Conservation (phyloP, 2,329 filamentous ascomycete genomes). For the Biscogniauxia mediterranea region DNA sequence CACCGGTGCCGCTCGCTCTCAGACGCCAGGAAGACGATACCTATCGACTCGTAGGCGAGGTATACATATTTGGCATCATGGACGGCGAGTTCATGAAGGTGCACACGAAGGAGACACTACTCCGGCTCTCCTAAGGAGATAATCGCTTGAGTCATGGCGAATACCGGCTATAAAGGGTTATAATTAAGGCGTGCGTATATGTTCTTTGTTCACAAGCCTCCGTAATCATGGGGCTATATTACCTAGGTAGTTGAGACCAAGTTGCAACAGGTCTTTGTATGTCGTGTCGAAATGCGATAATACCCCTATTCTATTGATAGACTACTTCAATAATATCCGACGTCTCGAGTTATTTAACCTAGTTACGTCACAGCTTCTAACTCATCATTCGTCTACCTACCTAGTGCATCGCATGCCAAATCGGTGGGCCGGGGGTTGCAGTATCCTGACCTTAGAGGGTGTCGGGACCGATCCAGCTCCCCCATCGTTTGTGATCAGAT, state of each 20-base stretch:
- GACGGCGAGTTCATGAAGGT: conserved; percentile 26
- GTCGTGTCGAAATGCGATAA: background rate
- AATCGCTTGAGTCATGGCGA: background rate
- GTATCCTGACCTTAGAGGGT: too few relatives aligned
- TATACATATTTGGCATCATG: conserved; percentile 24
- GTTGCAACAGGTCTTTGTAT: background rate
- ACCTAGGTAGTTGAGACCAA: too few relatives aligned
- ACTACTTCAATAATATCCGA: background rate
- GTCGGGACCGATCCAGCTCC: too few relatives aligned
- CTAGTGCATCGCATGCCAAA: background rate
- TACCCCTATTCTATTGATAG: background rate
- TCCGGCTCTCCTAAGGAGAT: background rate
- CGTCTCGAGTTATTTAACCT: background rate
- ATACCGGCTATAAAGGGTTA: background rate
- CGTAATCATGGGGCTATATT: too few relatives aligned
- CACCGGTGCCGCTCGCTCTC: conserved; percentile 19
- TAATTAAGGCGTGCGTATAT: background rate
- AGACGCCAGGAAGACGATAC: conserved; percentile 4
- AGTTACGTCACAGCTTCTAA: background rate
- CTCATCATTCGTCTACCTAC: background rate
- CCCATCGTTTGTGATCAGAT: too few relatives aligned
- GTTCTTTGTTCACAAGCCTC: too few relatives aligned
- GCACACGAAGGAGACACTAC: conserved; percentile 19
- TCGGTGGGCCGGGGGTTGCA: too few relatives aligned
- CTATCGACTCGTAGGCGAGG: conserved; percentile 14